Evolutionary conservation across 352 stramenopile genomes (phyloP).

Genomic region (Pythium phragmitis): DNA sequence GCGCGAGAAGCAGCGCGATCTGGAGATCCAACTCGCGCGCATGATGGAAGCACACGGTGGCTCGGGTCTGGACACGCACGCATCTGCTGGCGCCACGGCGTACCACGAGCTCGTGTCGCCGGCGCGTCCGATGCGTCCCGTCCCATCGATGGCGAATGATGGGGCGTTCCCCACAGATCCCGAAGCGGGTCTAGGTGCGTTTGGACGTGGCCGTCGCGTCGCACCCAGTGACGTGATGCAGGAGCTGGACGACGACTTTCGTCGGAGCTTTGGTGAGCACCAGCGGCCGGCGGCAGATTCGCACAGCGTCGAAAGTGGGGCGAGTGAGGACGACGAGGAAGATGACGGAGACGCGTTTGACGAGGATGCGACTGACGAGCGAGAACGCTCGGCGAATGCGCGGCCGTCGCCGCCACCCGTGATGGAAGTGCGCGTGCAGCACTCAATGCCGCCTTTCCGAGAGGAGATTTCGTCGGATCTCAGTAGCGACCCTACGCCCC

Average conservation of each 20-base stretch:
- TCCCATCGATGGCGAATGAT: neutral
- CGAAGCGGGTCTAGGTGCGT: neutral
- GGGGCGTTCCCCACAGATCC: neutral
- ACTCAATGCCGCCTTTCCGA: slow-evolving; percentile 22
- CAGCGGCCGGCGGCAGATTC: slow-evolving; percentile 1
- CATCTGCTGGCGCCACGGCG: neutral
- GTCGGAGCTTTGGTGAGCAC: slow-evolving; percentile 13
- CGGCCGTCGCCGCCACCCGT: neutral
- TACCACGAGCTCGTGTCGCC: slow-evolving; percentile 18
- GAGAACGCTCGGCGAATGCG: neutral
- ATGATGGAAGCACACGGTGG: neutral
- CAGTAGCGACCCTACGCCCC: slow-evolving; percentile 5
- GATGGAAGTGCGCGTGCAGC: slow-evolving; percentile 10
- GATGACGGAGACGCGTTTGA: slow-evolving; percentile 1
- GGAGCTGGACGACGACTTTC: slow-evolving; percentile 22
- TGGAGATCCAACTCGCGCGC: slow-evolving; percentile 4
- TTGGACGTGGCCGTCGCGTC: neutral
- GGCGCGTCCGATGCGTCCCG: slow-evolving; percentile 1
- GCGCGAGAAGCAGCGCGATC: slow-evolving; percentile 14
- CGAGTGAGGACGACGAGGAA: neutral
- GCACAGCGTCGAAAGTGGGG: neutral
- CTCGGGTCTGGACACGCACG: neutral
- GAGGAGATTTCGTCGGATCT: slow-evolving; percentile 33
- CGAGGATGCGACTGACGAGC: neutral
- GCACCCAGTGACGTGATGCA: slow-evolving; percentile 13